phyloP scores from a whole-genome alignment of 1,284 basidiomycete genomes.

The Gymnopus androsaceus region DNA sequence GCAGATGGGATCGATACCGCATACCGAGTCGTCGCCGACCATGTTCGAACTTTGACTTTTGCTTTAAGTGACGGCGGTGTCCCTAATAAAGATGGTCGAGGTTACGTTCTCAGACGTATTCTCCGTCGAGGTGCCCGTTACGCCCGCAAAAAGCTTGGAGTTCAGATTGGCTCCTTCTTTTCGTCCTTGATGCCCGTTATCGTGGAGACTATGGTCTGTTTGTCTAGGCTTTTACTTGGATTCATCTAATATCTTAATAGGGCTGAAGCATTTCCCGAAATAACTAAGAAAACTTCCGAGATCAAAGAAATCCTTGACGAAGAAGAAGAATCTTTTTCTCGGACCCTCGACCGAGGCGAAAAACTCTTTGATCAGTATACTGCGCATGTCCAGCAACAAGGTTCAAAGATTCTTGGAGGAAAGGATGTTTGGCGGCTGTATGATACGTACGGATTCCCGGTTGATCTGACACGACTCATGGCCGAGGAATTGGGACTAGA shows the following conservation, averaged over 20 bases:
- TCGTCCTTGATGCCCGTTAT: slow-evolving; percentile 89
- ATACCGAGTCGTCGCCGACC: slow-evolving; percentile 96
- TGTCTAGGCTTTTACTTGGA: neutral
- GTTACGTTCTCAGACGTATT: slow-evolving; percentile 93
- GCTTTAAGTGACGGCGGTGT: slow-evolving; percentile 96
- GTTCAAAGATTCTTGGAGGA: slow-evolving; percentile 75
- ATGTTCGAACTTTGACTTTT: slow-evolving; percentile 93
- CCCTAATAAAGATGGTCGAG: slow-evolving; percentile 94
- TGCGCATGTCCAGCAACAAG: slow-evolving; percentile 64
- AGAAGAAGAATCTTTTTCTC: slow-evolving; percentile 96
- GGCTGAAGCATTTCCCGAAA: slow-evolving; percentile 92
- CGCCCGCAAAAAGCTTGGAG: slow-evolving; percentile 93
- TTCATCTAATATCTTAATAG: slow-evolving; percentile 42
- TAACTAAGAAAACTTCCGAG: slow-evolving; percentile 81
- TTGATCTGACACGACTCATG: slow-evolving; percentile 96
- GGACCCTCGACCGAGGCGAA: slow-evolving; percentile 96
- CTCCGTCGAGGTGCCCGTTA: slow-evolving; percentile 91
- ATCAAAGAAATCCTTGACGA: slow-evolving; percentile 97
- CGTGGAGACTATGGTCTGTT: slow-evolving; percentile 81
- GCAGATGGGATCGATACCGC: slow-evolving; percentile 95
- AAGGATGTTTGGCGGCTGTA: slow-evolving; percentile 97
- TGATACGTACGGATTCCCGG: slow-evolving; percentile 98
- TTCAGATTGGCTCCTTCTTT: slow-evolving; percentile 95
- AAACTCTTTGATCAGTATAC: slow-evolving; percentile 95
- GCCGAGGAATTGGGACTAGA: slow-evolving; percentile 89